Percentiles rank a stretch among this genome's conserved stretches.
Evolutionary conservation across 441 rosid species (phyloP).

Genomic region (Lepidium campestre): DNA sequence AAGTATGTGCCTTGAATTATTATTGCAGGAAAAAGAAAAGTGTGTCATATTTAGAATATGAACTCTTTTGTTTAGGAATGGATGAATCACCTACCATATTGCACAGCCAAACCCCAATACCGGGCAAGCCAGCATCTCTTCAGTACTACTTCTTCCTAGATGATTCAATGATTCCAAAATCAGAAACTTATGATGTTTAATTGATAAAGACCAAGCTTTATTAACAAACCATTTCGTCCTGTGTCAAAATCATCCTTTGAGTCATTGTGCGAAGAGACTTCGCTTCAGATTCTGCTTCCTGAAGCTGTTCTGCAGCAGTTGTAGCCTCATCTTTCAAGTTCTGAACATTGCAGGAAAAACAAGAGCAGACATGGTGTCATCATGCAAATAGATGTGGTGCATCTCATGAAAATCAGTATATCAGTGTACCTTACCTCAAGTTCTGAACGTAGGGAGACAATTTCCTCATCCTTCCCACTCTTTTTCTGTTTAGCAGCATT

Average conservation of each 20-base stretch:
- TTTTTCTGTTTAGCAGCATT: constrained; percentile 71
- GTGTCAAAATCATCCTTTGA: constrained; percentile 90
- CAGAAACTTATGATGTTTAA: constrained; percentile 13
- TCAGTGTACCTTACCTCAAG: constrained; percentile 52
- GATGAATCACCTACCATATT: constrained; percentile 57
- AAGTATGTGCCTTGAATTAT: neutral
- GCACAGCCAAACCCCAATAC: constrained; percentile 91
- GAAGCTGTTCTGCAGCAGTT: constrained; percentile 54
- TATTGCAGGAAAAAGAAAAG: neutral
- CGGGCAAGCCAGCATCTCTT: constrained; percentile 99
- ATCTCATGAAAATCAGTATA: constrained; percentile 4
- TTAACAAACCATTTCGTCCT: constrained; percentile 86
- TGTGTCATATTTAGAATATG: neutral
- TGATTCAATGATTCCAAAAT: constrained; percentile 1
- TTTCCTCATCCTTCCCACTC: constrained; percentile 68
- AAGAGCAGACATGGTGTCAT: constrained; percentile 14
- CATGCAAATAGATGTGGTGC: constrained; percentile 5
- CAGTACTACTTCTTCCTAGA: constrained; percentile 95
- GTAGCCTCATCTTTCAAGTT: constrained; percentile 63
- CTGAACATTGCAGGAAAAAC: constrained; percentile 35
- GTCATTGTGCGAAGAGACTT: constrained; percentile 73
- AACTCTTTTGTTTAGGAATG: neutral
- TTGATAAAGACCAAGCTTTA: constrained; percentile 7
- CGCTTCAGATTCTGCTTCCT: constrained; percentile 79
- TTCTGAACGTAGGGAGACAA: constrained; percentile 59